These are phyloP conservation scores for Kuraishia hungarica DNA, from an alignment of 805 yeast genomes.

Conservation along the genomic window DNA sequence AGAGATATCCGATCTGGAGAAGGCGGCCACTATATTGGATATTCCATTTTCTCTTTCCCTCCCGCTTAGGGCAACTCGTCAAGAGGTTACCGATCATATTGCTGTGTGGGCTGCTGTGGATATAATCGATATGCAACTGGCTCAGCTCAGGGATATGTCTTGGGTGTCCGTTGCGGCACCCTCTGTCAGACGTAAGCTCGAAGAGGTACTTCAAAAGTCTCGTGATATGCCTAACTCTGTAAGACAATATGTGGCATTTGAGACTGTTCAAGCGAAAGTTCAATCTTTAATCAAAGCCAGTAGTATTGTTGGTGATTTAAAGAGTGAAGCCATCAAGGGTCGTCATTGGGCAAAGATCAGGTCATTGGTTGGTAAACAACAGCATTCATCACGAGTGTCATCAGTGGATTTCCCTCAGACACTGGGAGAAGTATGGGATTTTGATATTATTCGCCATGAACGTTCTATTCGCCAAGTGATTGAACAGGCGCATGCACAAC, in stretches of 20 bases:
- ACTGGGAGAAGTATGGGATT: constrained; percentile 54
- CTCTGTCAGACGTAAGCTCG: constrained; percentile 37
- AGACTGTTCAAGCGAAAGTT: constrained; percentile 39
- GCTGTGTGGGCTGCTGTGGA: constrained; percentile 59
- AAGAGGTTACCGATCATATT: constrained; percentile 48
- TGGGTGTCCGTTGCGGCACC: constrained; percentile 47
- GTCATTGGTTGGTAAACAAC: not conserved
- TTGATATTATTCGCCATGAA: constrained; percentile 41
- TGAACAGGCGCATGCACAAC: constrained; percentile 66
- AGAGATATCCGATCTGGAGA: constrained; percentile 13
- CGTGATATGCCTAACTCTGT: constrained; percentile 48
- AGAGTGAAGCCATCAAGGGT: constrained; percentile 45
- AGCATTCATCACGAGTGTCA: not conserved
- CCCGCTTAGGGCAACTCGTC: constrained; percentile 23
- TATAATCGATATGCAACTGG: constrained; percentile 37
- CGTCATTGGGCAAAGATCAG: constrained; percentile 53
- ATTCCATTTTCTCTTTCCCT: constrained; percentile 20
- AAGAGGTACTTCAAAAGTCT: constrained; percentile 35
- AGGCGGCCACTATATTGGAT: constrained; percentile 26
- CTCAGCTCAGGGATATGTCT: constrained; percentile 26
- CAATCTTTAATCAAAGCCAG: constrained; percentile 30
- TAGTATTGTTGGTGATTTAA: constrained; percentile 35
- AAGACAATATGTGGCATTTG: constrained; percentile 64
- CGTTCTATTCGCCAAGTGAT: constrained; percentile 37
- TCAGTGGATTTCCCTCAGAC: constrained; percentile 11